phyloP scores from a whole-genome alignment of 106 monocot genomes.

The Dioscorea zingiberensis region DNA sequence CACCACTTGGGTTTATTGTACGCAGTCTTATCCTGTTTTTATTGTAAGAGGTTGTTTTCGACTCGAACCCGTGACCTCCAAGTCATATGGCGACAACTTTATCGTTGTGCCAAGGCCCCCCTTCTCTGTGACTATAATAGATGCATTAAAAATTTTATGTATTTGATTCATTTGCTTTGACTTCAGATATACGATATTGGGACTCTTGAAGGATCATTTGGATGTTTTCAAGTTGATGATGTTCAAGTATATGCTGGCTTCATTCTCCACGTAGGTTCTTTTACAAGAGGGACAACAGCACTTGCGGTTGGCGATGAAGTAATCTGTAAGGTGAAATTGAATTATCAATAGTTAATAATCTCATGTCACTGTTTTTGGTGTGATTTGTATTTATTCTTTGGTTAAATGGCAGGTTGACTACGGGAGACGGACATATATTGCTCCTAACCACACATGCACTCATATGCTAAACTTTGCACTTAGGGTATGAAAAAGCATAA shows the following conservation, averaged over 20 bases:
- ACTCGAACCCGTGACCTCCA: too few relatives aligned
- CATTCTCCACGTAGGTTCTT: slow-evolving; percentile 80
- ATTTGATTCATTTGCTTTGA: too few relatives aligned
- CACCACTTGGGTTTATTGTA: too few relatives aligned
- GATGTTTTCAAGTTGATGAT: slow-evolving; percentile 68
- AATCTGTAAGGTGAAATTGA: slow-evolving; percentile 68
- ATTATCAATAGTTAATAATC: background rate
- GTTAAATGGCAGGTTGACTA: slow-evolving; percentile 75
- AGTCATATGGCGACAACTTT: too few relatives aligned
- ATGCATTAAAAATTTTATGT: too few relatives aligned
- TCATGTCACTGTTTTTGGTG: background rate
- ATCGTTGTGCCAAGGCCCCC: too few relatives aligned
- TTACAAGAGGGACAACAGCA: slow-evolving; percentile 20
- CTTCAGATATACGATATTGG: slow-evolving; percentile 91
- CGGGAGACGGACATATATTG: slow-evolving; percentile 71
- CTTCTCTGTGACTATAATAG: too few relatives aligned
- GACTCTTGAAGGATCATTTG: slow-evolving; percentile 74
- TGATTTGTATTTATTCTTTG: background rate
- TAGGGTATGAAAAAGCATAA: slow-evolving; percentile 39
- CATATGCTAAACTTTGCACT: slow-evolving; percentile 99
- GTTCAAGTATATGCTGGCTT: slow-evolving; percentile 88
- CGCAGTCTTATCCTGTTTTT: too few relatives aligned
- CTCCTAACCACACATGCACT: slow-evolving; percentile 97
- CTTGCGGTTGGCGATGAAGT: slow-evolving; percentile 68
- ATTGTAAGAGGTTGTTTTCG: too few relatives aligned